Evolutionary conservation across 345 rosid species (phyloP), one percentile per base, ranked within the genome.

Genomic region (Brassica rapa): DNA sequence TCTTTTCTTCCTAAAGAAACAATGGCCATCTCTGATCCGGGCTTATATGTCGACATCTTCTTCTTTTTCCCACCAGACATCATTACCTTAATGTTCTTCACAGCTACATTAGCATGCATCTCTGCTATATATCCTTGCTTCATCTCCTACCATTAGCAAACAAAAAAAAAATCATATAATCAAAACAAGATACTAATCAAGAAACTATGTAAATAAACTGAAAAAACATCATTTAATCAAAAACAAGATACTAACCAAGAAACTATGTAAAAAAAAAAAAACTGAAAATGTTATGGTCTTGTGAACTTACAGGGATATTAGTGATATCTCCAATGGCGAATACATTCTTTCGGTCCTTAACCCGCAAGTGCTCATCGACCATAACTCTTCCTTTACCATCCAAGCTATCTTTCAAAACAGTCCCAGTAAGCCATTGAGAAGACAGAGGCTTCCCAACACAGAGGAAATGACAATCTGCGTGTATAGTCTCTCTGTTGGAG

Each of bases 241-340:
- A 35, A 35, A 7, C 2, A 35, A 35, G 39, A 35, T 35, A 35
- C 39, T 35, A 8, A 35, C 39, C 39, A 35, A 35, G 39, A 35
- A 35, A 35, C 39, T 7, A 35, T 35, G 39, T 35, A 35, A 35
- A 24, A 35, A 1, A 35, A 37, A 37, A 35, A 6, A 35, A 37
- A 37, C 43, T 37, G 43, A 8, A 9, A 39, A 39, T 9, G 43
- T 39, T 8, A 11, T 55, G 19, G 15, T 43, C 23, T 51, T 23
- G 8, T 41, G 55, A 39, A 79, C 91, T 88, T 88, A 92, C 97
- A 1, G 74, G 81, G 68, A 92, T 79, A 25, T 91, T 81, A 9
- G 97, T 92, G 71, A 94, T 85, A 72, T 90, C 98, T 69, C 97
- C 97, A 19, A 94, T 76, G 6, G 94, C 94, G 15, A 90, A 92